Base-by-base conservation (phyloP, 805 yeast genomes). In the Zygosaccharomyces bailii region DNA sequence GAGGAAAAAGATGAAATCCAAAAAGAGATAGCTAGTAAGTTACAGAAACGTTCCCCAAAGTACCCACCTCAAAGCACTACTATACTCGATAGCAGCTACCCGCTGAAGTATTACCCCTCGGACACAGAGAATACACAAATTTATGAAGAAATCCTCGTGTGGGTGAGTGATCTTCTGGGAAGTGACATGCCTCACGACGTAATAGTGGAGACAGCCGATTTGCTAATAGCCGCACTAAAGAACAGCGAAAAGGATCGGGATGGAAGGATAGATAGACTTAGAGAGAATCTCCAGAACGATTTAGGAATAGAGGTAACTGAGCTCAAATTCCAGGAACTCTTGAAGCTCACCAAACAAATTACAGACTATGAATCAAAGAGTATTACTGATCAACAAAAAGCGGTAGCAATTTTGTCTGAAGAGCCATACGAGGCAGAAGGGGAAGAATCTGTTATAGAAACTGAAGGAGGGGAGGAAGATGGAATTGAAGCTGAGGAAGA, bases 111-210 rank as follows among this genome's bases (percentile, higher is more conserved):
- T 59, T 69, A 72, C 27, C 96, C 96, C 0, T 72, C 77, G 5
- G 73, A 77, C 3, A 73, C 71, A 9, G 74, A 72, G 14, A 81
- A 79, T 11, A 61, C 71, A 2, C 70, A 67, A 23, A 61, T 70
- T 0, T 84, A 80, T 59, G 83, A 79, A 34, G 59, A 70, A 34
- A 69, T 88, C n/a, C 65, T 84, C 48, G 61, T 75, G 0, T 79
- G 86, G 79, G 76, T 85, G 3, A 71, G 75, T 4, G 60, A 67
- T 2, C 68, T 71, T 13, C 64, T 85, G 31, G 84, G 82, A 9
- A 72, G 71, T 39, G 97, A 89, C 60, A 77, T 86, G n/a, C 78
- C 90, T 6, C 88, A 84, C 44, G 86, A 80, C 34, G 76, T 80
- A 1, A 72, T 88, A 2, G 60, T 80, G 5, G 55, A 51, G n/a